Evolutionary conservation across 306 rosid species (phyloP).

Genomic region (Castanea sativa): DNA sequence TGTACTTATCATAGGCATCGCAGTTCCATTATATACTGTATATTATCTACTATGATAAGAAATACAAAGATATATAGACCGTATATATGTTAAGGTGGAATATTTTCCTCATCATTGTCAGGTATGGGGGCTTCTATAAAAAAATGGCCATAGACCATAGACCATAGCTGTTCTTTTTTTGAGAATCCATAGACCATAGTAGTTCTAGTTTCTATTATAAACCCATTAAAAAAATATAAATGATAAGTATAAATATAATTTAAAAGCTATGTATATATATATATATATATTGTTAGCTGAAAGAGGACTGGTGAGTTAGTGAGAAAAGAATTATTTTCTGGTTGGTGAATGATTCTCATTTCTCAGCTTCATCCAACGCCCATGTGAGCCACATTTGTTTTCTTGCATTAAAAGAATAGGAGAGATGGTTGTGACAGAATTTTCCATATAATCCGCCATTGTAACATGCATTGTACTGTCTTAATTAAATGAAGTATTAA

Average conservation of each 20-base stretch:
- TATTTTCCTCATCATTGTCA: slow-evolving; percentile 16
- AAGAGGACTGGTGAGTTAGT: slow-evolving; percentile 23
- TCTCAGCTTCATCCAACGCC: slow-evolving; percentile 29
- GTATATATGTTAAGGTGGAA: slow-evolving; percentile 11
- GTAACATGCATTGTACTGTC: slow-evolving; percentile 35
- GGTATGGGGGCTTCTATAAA: slow-evolving; percentile 35
- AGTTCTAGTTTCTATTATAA: background rate
- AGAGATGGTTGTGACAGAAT: slow-evolving; percentile 31
- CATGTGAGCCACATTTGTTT: slow-evolving; percentile 52
- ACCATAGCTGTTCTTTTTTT: background rate
- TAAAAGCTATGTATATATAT: background rate
- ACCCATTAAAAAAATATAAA: background rate
- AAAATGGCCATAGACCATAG: background rate
- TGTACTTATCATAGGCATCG: slow-evolving; percentile 29
- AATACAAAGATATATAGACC: background rate
- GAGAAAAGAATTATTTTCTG: slow-evolving; percentile 23
- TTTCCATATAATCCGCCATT: slow-evolving; percentile 55
- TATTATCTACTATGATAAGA: background rate
- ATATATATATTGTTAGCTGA: background rate
- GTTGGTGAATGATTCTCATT: slow-evolving; percentile 53
- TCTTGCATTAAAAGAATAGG: slow-evolving; percentile 20
- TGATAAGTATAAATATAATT: background rate
- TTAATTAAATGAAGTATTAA: background rate
- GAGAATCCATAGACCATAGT: background rate
- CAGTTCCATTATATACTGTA: slow-evolving; percentile 11